Base-by-base conservation (phyloP, 768 basidiomycete species). In the Thelephora ganbajun region DNA sequence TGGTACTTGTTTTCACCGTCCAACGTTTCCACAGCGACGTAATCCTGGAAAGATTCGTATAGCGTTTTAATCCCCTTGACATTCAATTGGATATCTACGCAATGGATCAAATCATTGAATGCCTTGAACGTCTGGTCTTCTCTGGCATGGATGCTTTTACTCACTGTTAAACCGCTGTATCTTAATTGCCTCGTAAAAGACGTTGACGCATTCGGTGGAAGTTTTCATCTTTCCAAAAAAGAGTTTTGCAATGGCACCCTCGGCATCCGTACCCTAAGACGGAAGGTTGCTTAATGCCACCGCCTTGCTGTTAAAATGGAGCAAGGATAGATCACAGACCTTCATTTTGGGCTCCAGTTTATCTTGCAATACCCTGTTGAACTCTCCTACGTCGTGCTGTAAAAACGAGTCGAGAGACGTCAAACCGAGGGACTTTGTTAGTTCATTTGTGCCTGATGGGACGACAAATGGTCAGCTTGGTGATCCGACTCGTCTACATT, bases 171-270 rank as follows among this genome's bases (percentile, higher is more conserved):
- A 99, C 53, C 94, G 92, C 66, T 99, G 96, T 18, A 76, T 80
- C 53, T 90, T 74, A 1, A 90, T 90, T 6, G 92, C 96, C 62
- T 97, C 94, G 55, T 83, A 98, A 59, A 96, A 90, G 48, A 98
- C 93, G 54, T 97, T 84, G 58, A 98, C 88, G 67, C 96, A 99
- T 66, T 97, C 96, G 75, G 98, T 92, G 62, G 90, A 99, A 55
- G 89, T 94, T 72, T 96, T 99, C 93, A 97, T 97, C 66, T 92
- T 93, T 19, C 96, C 96, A n/a, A 92, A 85, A 61, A 98, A 98
- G 45, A 99, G 78, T 58, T 85, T 87, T 37, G 83, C 80, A 47
- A 98, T 89, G 4, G 96, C 89, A 45, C 92, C 93, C 58, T 99
- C 96, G 1, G 93, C 92, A 60, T 78, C 73, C 14, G 96, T 98